A percentile compares a stretch with the other conserved stretches of the same genome.
These are phyloP conservation scores for Setaria italica DNA, from an alignment of 202 grass and related monocot species.

Conservation along the genomic window DNA sequence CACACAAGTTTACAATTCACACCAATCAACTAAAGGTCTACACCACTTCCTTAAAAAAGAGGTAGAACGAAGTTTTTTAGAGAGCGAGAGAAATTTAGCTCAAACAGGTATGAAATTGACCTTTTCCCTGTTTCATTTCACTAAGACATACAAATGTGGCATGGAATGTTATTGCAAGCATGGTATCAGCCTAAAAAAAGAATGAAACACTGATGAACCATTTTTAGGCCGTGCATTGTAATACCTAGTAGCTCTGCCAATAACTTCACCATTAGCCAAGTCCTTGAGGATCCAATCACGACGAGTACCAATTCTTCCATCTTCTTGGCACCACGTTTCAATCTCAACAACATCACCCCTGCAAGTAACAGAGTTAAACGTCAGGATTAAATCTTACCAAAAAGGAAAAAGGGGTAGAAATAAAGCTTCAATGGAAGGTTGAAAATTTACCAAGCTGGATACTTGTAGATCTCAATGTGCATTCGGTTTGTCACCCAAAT, in stretches of 20 bases:
- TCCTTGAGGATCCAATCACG: slow-evolving; percentile 98
- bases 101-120: background rate
- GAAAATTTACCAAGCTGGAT: slow-evolving; percentile 82
- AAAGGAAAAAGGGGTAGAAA: slow-evolving; percentile 1
- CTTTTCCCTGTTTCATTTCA: background rate
- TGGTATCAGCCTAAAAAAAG: slow-evolving; percentile 22
- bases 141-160: background rate
- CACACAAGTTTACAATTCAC: slow-evolving; percentile 12
- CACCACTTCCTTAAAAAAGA: background rate
- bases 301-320: slow-evolving; percentile 88
- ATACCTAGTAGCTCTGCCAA: slow-evolving; percentile 98
- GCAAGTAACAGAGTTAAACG: slow-evolving; percentile 32
- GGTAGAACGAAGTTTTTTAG: background rate
- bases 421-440: background rate
- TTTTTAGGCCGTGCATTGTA: slow-evolving; percentile 13
- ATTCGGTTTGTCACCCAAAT: slow-evolving; percentile 98
- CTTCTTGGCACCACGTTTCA: slow-evolving; percentile 98
- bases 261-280: slow-evolving; percentile 89
- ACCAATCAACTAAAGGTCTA: background rate
- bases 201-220: background rate
- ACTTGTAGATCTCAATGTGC: slow-evolving; percentile 99
- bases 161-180: slow-evolving; percentile 14
- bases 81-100: background rate
- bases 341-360: slow-evolving; percentile 99
- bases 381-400: slow-evolving; percentile 31